Evolutionary conservation across 768 basidiomycete species (phyloP), one percentile per base, ranked within the genome.

Genomic region (Thelephora ganbajun): DNA sequence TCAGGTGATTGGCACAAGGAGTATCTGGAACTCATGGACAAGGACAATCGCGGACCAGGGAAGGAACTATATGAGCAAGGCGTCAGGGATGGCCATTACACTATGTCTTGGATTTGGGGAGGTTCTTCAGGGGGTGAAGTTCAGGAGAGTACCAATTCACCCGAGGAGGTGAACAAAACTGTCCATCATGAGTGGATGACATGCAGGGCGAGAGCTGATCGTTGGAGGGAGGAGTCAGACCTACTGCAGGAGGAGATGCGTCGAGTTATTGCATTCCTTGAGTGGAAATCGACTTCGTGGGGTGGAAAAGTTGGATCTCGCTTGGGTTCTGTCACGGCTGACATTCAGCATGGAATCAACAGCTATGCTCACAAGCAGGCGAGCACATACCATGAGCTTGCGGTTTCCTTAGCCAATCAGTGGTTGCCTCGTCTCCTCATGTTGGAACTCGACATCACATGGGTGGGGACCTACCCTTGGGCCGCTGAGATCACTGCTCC

Each of bases 231-330:
- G 46, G 66, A 69, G 44, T 59, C 59, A 16, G 18, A 56, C 1
- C 52, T 68, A 2, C 49, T 69, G 0, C 42, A 52, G 9, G 66
- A 67, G 45, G 66, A 69, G 48, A 66, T 66, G 65, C 44, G 56
- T 1, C 53, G 63, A 1, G 50, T 62, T 0, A 23, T 58, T 6
- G 39, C 47, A 3, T 58, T 49, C 11, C 48, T 53, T n/a, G 39
- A 52, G 19, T 59, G 55, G 50, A 41, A 60, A 35, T 46, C 48
- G 1, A 18, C 48, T 1, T 37, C 48, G 14, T 63, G 63, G 60
- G 34, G 14, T n/a, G n/a, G 4, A 11, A 12, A 14, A 9, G 23
- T 16, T n/a, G n/a, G 19, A 4, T 35, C 13, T 11, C 33, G 22
- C 7, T 30, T 9, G 26, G 13, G 2, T 4, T 23, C 18, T 3